A percentile compares a stretch with the other conserved stretches of the same genome.
Evolutionary conservation across 805 yeast genomes (phyloP).

Genomic region (Starmera dryadoides): DNA sequence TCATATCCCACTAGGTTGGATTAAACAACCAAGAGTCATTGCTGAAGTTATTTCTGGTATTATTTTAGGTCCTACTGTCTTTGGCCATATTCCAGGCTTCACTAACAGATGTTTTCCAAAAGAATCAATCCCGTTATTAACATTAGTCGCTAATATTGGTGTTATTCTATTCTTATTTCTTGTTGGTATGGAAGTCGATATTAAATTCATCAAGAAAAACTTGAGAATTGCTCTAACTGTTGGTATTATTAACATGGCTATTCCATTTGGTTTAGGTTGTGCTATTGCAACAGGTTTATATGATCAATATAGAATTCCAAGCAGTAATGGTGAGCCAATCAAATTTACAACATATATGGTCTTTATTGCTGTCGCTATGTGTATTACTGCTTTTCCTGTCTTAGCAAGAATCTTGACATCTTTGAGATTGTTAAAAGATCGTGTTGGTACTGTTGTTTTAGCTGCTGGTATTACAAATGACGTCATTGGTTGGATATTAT

Average conservation of each 20-base stretch:
- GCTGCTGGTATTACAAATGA: slow-evolving; percentile 83
- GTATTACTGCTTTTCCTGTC: slow-evolving; percentile 84
- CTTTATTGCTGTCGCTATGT: slow-evolving; percentile 75
- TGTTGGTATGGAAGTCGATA: slow-evolving; percentile 75
- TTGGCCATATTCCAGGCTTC: slow-evolving; percentile 67
- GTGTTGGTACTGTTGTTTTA: slow-evolving; percentile 66
- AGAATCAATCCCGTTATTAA: slow-evolving; percentile 54
- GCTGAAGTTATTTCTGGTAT: slow-evolving; percentile 79
- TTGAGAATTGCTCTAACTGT: slow-evolving; percentile 56
- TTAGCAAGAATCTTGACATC: slow-evolving; percentile 73
- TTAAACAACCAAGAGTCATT: slow-evolving; percentile 74
- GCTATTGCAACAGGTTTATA: slow-evolving; percentile 63
- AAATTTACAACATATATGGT: slow-evolving; percentile 72
- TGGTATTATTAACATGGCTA: slow-evolving; percentile 64
- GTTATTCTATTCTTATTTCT: slow-evolving; percentile 68
- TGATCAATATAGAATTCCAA: slow-evolving; percentile 38
- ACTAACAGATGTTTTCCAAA: slow-evolving; percentile 58
- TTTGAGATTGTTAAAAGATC: slow-evolving; percentile 58
- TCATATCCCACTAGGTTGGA: slow-evolving; percentile 49
- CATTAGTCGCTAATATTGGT: slow-evolving; percentile 67
- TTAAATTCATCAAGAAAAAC: slow-evolving; percentile 54
- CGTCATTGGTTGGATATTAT: slow-evolving; percentile 71
- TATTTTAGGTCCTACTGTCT: slow-evolving; percentile 64
- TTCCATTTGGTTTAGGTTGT: slow-evolving; percentile 79
- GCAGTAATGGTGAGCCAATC: slow-evolving; percentile 25